Percentiles rank a stretch among this genome's conserved stretches.
Conservation (phyloP, 148 eudicot species). For the Vaccinium corymbosum region DNA sequence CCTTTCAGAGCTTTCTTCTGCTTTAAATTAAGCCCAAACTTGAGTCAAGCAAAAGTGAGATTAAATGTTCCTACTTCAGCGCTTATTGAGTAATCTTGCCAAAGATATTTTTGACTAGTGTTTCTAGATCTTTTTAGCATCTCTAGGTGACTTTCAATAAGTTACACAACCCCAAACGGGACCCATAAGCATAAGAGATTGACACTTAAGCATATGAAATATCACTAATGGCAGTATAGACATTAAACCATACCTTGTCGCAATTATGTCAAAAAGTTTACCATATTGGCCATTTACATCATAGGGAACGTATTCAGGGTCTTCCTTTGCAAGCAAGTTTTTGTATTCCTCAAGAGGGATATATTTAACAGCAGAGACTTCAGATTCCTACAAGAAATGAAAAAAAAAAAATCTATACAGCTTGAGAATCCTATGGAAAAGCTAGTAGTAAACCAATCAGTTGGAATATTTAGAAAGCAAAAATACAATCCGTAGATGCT, state of each 20-base stretch:
- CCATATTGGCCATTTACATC: constrained; percentile 71
- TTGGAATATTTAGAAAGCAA: neutral
- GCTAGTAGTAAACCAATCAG: neutral
- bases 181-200: neutral
- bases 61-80: neutral
- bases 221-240: neutral
- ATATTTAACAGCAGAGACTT: constrained; percentile 94
- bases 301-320: constrained; percentile 76
- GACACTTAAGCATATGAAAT: neutral
- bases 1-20: neutral
- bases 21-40: neutral
- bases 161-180: neutral
- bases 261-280: constrained; percentile 63
- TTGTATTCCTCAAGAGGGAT: constrained; percentile 66
- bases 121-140: neutral
- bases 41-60: neutral
- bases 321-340: constrained; percentile 57
- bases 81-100: neutral
- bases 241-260: constrained; percentile 44
- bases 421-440: neutral
- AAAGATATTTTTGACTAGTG: neutral
- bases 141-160: neutral
- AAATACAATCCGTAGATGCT: neutral
- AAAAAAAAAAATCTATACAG: neutral
- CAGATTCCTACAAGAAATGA: constrained; percentile 61